phyloP scores from a whole-genome alignment of 106 monocot genomes.

The Platanthera zijinensis region DNA sequence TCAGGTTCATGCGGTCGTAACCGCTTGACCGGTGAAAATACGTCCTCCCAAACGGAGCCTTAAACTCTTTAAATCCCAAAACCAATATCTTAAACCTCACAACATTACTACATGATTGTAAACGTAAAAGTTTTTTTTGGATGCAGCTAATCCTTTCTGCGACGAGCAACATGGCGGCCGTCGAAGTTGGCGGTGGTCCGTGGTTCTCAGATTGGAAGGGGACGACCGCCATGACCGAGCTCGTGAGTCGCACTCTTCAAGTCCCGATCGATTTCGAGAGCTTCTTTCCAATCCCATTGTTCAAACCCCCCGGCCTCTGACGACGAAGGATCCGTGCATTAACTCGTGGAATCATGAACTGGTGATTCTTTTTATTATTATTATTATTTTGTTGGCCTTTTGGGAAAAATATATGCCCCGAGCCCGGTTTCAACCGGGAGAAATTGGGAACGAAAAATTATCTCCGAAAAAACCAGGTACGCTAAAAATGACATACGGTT shows the following conservation, averaged over 20 bases:
- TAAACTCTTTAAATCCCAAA: too few species aligned
- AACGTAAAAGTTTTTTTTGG: not conserved
- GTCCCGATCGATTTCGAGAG: slow-evolving; percentile 59
- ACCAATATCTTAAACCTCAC: too few species aligned
- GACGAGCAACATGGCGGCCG: slow-evolving; percentile 83
- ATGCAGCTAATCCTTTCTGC: slow-evolving; percentile 74
- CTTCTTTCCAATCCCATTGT: slow-evolving; percentile 56
- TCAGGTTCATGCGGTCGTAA: too few species aligned
- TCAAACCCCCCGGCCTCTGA: slow-evolving; percentile 78
- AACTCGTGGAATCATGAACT: not conserved
- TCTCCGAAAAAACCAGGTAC: too few species aligned
- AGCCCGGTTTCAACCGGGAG: too few species aligned
- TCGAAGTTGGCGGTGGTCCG: slow-evolving; percentile 95
- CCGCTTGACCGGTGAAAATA: too few species aligned
- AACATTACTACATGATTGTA: too few species aligned
- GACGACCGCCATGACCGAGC: slow-evolving; percentile 33
- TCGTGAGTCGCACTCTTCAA: slow-evolving; percentile 35
- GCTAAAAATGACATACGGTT: too few species aligned
- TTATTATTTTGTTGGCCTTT: not conserved
- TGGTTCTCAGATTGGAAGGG: slow-evolving; percentile 85
- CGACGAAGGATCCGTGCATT: too few species aligned
- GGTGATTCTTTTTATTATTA: not conserved
- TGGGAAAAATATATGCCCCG: too few species aligned
- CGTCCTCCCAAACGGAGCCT: too few species aligned
- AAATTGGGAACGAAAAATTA: too few species aligned